These are phyloP conservation scores for Nepenthes gracilis DNA, from an alignment of 148 eudicot species.

Conservation along the genomic window DNA sequence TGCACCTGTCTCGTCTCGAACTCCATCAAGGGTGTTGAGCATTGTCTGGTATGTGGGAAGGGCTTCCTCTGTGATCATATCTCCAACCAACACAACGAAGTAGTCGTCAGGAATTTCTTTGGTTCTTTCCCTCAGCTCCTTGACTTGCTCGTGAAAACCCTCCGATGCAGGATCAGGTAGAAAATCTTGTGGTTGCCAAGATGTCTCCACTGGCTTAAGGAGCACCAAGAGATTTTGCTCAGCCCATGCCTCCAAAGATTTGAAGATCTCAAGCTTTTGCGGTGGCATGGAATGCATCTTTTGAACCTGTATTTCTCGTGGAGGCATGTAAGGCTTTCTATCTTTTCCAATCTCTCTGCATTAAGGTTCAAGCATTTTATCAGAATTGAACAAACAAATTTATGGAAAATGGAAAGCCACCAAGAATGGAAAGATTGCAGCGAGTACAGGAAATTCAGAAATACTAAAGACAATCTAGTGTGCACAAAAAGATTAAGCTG, in stretches of 20 bases:
- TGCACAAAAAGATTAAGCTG: no score
- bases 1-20: slow-evolving; percentile 38
- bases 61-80: slow-evolving; percentile 45
- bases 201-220: slow-evolving; percentile 28
- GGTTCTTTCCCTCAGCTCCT: slow-evolving; percentile 26
- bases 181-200: slow-evolving; percentile 42
- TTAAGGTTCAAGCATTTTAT: no score
- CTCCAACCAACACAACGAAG: slow-evolving; percentile 39
- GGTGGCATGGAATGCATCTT: slow-evolving; percentile 35
- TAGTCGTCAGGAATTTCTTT: slow-evolving; percentile 31
- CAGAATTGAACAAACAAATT: no score
- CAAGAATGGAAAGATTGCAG: no score
- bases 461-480: no score
- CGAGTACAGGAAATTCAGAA: no score
- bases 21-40: slow-evolving; percentile 38
- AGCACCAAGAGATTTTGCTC: slow-evolving; percentile 26
- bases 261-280: slow-evolving; percentile 34
- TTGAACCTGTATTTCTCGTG: slow-evolving; percentile 24
- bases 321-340: slow-evolving; percentile 16
- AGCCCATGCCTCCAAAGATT: slow-evolving; percentile 33
- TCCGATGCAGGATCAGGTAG: slow-evolving; percentile 29
- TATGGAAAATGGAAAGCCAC: no score
- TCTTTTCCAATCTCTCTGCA: slow-evolving; percentile 17
- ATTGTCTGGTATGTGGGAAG: slow-evolving; percentile 40
- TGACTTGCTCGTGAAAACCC: slow-evolving; percentile 30